A percentile compares a stretch with the other conserved stretches of the same genome.
Conservation (phyloP, 1,284 basidiomycete species). For the Boletellus deceptivus region DNA sequence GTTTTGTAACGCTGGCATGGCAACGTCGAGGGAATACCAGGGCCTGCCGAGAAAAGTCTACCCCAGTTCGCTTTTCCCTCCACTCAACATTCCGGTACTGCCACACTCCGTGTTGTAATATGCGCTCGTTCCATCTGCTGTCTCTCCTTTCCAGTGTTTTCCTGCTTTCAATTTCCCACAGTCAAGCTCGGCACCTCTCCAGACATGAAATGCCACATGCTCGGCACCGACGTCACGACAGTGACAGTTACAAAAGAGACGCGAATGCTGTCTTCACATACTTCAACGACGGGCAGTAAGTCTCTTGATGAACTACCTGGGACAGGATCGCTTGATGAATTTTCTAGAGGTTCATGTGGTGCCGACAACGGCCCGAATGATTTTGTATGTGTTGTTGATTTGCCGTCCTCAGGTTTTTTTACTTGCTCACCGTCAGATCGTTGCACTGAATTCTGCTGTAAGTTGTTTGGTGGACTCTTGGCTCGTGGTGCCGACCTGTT, state of each 20-base stretch:
- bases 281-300: constrained; percentile 27
- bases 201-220: constrained; percentile 9
- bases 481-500: constrained; percentile 3
- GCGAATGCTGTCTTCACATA: constrained; percentile 25
- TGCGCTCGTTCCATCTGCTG: constrained; percentile 27
- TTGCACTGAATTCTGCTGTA: constrained; percentile 43
- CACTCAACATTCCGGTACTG: background rate
- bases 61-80: background rate
- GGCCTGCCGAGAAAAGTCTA: background rate
- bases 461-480: constrained; percentile 3
- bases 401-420: background rate
- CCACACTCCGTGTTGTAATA: constrained; percentile 19
- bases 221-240: constrained; percentile 7
- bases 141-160: constrained; percentile 25
- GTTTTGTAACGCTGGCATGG: background rate
- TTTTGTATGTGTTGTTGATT: constrained; percentile 19
- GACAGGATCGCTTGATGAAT: background rate
- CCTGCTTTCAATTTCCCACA: constrained; percentile 14
- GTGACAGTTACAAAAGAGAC: constrained; percentile 16
- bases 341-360: constrained; percentile 31
- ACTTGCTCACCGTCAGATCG: constrained; percentile 36
- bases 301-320: background rate
- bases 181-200: constrained; percentile 10
- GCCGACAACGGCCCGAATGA: constrained; percentile 22
- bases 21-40: too few relatives aligned